Evolutionary conservation across 257 asterid species (phyloP).

Genomic region (Knoxia roxburghii): DNA sequence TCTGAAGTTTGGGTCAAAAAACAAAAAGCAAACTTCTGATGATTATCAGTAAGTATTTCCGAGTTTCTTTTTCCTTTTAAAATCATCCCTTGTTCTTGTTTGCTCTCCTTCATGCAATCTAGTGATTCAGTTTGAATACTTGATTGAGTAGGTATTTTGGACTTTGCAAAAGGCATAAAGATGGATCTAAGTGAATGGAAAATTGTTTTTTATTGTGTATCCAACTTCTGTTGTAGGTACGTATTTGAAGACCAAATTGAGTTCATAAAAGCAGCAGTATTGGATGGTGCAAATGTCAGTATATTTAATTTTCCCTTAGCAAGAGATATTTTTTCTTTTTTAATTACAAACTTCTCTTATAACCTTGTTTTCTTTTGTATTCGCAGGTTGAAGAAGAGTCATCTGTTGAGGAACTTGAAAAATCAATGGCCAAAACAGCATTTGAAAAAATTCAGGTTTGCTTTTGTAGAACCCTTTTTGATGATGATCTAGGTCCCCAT

Average conservation of each 20-base stretch:
- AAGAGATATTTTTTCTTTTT: not conserved
- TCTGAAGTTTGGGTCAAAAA: conserved; percentile 75
- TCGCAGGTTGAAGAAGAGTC: conserved; percentile 58
- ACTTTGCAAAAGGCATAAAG: not conserved
- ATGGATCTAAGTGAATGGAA: not conserved
- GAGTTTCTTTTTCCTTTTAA: not conserved
- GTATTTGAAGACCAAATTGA: conserved; percentile 97
- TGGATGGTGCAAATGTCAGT: conserved; percentile 82
- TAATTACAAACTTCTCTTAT: conserved; percentile 1
- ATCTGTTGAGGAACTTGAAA: conserved; percentile 40
- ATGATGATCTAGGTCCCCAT: not conserved
- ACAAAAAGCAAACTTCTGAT: conserved; percentile 47
- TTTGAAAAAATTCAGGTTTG: conserved; percentile 81
- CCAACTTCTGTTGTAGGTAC: conserved; percentile 43
- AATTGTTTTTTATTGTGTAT: not conserved
- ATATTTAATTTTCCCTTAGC: not conserved
- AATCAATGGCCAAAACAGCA: conserved; percentile 63
- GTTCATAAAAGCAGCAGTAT: conserved; percentile 72
- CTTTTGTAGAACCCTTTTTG: conserved; percentile 1
- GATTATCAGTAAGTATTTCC: conserved; percentile 72
- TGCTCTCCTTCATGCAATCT: not conserved
- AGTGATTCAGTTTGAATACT: not conserved
- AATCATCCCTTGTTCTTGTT: not conserved
- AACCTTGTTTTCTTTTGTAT: conserved; percentile 16
- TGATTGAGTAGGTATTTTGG: not conserved